These are phyloP conservation scores for Cocos nucifera DNA, from an alignment of 176 grass and related monocot genomes.

Conservation along the genomic window DNA sequence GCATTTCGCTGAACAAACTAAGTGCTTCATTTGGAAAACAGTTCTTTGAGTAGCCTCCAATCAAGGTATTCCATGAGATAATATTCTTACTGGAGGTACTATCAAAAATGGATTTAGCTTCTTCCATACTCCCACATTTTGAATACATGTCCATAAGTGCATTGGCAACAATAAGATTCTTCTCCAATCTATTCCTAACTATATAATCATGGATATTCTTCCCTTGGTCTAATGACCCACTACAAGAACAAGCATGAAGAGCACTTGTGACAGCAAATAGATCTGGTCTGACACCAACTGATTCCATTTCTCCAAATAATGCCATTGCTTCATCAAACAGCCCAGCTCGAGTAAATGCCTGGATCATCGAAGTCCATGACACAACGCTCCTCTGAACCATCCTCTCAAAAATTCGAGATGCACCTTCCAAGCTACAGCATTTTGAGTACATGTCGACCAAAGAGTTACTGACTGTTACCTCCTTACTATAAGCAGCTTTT, in stretches of 20 bases:
- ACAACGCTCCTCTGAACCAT: conserved; percentile 57
- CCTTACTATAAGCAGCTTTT: conserved; percentile 41
- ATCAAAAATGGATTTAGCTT: conserved; percentile 52
- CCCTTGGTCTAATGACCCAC: conserved; percentile 44
- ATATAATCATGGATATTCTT: conserved; percentile 52
- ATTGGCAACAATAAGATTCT: conserved; percentile 43
- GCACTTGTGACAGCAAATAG: conserved; percentile 50
- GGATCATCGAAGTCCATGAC: conserved; percentile 74
- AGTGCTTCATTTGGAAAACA: conserved; percentile 56
- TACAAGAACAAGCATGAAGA: conserved; percentile 66
- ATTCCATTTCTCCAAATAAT: conserved; percentile 56
- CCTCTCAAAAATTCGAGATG: conserved; percentile 54
- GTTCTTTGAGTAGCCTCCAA: conserved; percentile 78
- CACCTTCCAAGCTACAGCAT: conserved; percentile 51
- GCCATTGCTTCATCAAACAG: conserved; percentile 50
- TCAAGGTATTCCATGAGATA: conserved; percentile 81
- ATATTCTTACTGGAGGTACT: conserved; percentile 39
- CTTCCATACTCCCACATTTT: conserved; percentile 60
- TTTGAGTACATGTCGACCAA: conserved; percentile 84
- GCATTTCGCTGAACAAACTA: conserved; percentile 51
- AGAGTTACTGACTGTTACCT: conserved; percentile 47
- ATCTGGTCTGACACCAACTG: conserved; percentile 37
- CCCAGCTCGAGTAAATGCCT: conserved; percentile 44
- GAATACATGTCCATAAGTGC: conserved; percentile 75
- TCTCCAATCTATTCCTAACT: conserved; percentile 48